Base-by-base conservation (phyloP, 169 alveolate genomes). In the Cryptosporidium ryanae region DNA sequence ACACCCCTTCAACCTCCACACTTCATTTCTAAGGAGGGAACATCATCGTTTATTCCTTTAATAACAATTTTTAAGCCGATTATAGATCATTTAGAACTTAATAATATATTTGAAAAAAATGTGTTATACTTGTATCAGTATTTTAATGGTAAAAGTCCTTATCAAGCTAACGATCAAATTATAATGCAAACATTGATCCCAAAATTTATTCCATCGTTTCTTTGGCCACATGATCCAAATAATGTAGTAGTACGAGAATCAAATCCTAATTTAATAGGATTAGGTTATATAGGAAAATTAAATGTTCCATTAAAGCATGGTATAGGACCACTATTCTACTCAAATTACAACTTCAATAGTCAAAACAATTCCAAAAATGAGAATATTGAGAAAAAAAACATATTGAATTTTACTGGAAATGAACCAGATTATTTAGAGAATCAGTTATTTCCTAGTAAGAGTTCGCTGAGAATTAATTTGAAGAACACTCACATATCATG, bases 1-100 rank as follows among this genome's bases (percentile, higher is more conserved):
- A 76, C 87, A 23, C 87, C 87, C 1, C 70, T 76, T 7, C 87
- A 76, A 61, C 87, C 87, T 34, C 87, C 87, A 3, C 68, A 76
- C 21, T 25, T 76, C 8, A 76, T 61, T 32, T 76, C 87, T 23
- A 76, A 76, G 25, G 71, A 76, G 13, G 87, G 87, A 2, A 61
- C 59, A 15, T 76, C 87, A 13, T 76, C 87, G 4, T 76, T 76
- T 38, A 76, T 76, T 18, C 87, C 87, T 17, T 10, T 76, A 5
- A 61, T 76, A 59, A 57, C 87, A 3, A 46, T 76, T n/a, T 76
- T 59, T 43, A 76, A 44, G 25, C 43, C 31, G 1, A 63, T 8
- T 23, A 23, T 27, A 21, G 5, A 59, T 63, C 13, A 63, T 23
- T n/a, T 21, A 21, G 59, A 52, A n/a, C 27, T 12, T 6, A 52